Conservation (phyloP, 768 basidiomycete genomes). For the Agaricus subrufescens region DNA sequence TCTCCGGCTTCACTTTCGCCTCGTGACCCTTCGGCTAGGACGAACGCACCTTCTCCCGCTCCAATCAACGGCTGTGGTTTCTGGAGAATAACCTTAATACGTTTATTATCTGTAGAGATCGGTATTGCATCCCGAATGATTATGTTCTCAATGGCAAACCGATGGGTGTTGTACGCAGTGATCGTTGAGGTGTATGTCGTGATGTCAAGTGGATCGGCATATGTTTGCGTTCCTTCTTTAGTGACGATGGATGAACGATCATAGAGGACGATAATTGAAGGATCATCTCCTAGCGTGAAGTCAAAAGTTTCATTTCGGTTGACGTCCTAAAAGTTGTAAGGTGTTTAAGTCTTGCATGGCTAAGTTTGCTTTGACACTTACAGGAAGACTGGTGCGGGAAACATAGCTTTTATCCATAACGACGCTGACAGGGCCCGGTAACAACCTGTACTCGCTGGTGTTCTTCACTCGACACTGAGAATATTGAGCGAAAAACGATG, state of each 20-base stretch:
- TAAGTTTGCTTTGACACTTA: constrained; percentile 17
- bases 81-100: constrained; percentile 38
- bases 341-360: not conserved
- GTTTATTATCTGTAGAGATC: constrained; percentile 30
- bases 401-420: constrained; percentile 55
- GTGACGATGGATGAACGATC: constrained; percentile 31
- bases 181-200: constrained; percentile 43
- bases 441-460: constrained; percentile 49
- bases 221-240: constrained; percentile 32
- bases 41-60: constrained; percentile 34
- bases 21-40: constrained; percentile 9
- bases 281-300: constrained; percentile 50
- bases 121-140: constrained; percentile 45
- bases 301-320: constrained; percentile 45
- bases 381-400: constrained; percentile 42
- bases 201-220: constrained; percentile 38
- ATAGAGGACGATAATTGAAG: constrained; percentile 41
- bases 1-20: constrained; percentile 14
- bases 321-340: constrained; percentile 32
- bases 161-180: constrained; percentile 43
- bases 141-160: constrained; percentile 37
- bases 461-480: constrained; percentile 48
- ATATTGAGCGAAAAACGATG: not conserved
- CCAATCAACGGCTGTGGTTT: constrained; percentile 45
- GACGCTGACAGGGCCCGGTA: constrained; percentile 51